phyloP scores from a whole-genome alignment of 768 basidiomycete species.

The Rhodotorula paludigena region DNA sequence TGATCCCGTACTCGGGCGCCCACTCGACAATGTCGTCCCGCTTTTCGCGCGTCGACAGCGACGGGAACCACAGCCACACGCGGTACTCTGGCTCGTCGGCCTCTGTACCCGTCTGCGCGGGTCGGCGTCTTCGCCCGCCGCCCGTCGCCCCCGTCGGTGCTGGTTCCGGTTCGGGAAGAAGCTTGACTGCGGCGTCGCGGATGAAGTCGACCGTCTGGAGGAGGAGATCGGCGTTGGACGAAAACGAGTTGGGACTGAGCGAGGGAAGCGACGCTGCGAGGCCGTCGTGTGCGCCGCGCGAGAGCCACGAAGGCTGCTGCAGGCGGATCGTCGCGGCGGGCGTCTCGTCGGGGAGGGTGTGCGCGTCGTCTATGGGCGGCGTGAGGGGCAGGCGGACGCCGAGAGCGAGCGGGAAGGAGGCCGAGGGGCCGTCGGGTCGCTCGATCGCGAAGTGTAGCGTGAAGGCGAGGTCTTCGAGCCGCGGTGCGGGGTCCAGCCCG shows the following conservation, averaged over 20 bases:
- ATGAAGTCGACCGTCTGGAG: slow-evolving; percentile 36
- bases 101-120: neutral
- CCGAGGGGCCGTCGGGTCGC: neutral
- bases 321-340: neutral
- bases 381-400: slow-evolving; percentile 19
- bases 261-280: slow-evolving; percentile 10
- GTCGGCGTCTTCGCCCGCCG: neutral
- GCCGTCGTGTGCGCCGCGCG: slow-evolving; percentile 14
- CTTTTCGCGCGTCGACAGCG: slow-evolving; percentile 47
- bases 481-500: neutral
- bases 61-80: slow-evolving; percentile 50
- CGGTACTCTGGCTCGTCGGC: slow-evolving; percentile 41
- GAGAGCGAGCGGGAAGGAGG: slow-evolving; percentile 7
- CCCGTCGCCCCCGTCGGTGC: neutral
- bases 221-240: slow-evolving; percentile 32
- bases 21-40: slow-evolving; percentile 47
- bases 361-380: neutral
- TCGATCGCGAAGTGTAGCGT: slow-evolving; percentile 6
- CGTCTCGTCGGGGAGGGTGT: neutral
- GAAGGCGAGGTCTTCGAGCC: slow-evolving; percentile 23
- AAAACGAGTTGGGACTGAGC: neutral
- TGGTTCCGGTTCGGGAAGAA: neutral
- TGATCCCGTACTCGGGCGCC: slow-evolving; percentile 45
- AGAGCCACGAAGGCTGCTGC: slow-evolving; percentile 38
- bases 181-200: slow-evolving; percentile 1